Evolutionary conservation across 352 stramenopile species (phyloP).

Genomic region (Globisporangium echinulatum): DNA sequence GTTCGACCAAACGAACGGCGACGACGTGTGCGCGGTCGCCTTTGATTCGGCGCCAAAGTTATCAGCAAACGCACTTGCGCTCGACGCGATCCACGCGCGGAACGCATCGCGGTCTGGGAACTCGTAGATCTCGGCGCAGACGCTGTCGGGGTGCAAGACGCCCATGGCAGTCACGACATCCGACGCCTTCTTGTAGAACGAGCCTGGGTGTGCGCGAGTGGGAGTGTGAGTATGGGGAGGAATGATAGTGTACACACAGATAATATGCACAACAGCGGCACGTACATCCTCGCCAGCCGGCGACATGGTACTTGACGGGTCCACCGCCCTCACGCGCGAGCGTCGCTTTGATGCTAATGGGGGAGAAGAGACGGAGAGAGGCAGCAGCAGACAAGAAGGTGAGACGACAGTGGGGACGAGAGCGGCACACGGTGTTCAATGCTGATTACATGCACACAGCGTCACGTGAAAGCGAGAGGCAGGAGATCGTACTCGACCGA

Average conservation of each 20-base stretch:
- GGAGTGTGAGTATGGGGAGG: background rate
- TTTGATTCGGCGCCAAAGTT: conserved; percentile 35
- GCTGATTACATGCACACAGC: background rate
- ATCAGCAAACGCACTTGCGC: conserved; percentile 24
- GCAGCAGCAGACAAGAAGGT: background rate
- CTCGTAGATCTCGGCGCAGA: conserved; percentile 35
- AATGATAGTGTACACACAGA: too few species aligned
- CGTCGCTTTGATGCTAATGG: conserved; percentile 34
- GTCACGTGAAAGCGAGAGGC: background rate
- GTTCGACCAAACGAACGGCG: conserved; percentile 72
- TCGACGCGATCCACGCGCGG: conserved; percentile 41
- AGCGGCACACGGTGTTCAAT: background rate
- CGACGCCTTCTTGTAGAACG: conserved; percentile 48
- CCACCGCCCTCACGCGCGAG: conserved; percentile 17
- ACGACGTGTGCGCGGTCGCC: conserved; percentile 50
- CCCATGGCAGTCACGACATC: conserved; percentile 64
- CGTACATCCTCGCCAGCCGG: conserved; percentile 61
- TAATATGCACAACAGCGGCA: conserved; percentile 1
- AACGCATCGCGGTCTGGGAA: conserved; percentile 58
- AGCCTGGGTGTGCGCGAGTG: conserved; percentile 13
- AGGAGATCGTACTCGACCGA: conserved; percentile 44
- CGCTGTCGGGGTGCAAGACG: conserved; percentile 46
- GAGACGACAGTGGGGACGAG: too few species aligned
- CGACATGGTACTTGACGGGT: conserved; percentile 52
- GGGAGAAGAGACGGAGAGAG: background rate